Base-by-base conservation (phyloP, 176 grass and related monocot species). In the Cenchrus americanus region DNA sequence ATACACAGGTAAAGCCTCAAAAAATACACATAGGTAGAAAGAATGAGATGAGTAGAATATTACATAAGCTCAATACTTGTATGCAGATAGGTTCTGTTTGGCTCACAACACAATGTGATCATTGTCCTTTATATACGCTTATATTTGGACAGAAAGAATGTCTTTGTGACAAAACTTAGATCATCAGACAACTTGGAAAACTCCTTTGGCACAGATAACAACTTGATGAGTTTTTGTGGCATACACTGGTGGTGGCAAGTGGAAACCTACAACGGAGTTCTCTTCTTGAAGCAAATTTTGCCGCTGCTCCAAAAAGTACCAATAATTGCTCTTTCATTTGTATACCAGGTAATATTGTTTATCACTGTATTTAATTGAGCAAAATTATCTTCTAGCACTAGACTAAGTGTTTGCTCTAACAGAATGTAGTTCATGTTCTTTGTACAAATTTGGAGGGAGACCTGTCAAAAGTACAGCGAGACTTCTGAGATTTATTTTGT, bases 401-500 rank as follows among this genome's bases (percentile, higher is more conserved):
- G 14, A 85, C 77, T 88, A 51, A 91, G 5, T 81, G 75, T 82
- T 74, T 89, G n/a, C 58, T 34, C 77, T 86, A 50, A 73, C 90
- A 97, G 95, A 97, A 97, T 86, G 95, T 97, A 47, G 92, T 97
- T 81, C 95, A 92, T 37, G 92, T 97, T 69, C 69, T 97, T 41
- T 93, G 95, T 80, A 97, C 95, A 86, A 92, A 94, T 73, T 91
- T 97, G 85, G 95, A 97, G 69, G 95, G 95, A 15, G 86, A 94
- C 82, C 78, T 97, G 58, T 81, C 92, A 54, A 97, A 91, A 97
- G 88, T 97, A 81, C 83, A 92, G 95, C 94, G 86, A 71, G 71
- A 80, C 51, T 85, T 76, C 3, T 52, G n/a, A 81, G 42, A 30
- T 47, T 10, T 69, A 70, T 6, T 46, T 19, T 76, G 73, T 51